Conservation (phyloP, 176 grass and related monocot species). For the Triticum turgidum region DNA sequence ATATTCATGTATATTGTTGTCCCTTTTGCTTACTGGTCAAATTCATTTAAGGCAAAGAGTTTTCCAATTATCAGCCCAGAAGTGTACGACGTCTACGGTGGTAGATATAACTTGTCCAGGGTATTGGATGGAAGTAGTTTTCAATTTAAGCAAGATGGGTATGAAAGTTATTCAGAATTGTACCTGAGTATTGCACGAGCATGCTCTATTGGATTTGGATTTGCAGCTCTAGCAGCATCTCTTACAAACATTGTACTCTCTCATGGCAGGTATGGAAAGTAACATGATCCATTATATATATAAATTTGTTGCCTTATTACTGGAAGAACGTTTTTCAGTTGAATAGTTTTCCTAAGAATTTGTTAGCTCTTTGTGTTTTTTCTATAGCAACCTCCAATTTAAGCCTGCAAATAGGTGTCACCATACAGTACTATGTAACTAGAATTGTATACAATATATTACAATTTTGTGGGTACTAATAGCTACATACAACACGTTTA, state of each 20-base stretch:
- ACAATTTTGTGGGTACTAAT: not conserved
- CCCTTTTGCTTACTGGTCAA: slow-evolving; percentile 16
- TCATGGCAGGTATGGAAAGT: slow-evolving; percentile 4
- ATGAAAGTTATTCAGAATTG: not conserved
- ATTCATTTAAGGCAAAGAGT: slow-evolving; percentile 9
- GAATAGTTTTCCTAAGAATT: not conserved
- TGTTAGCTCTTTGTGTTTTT: not conserved
- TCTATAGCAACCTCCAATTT: not conserved
- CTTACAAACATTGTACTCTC: not conserved
- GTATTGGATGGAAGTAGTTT: not conserved
- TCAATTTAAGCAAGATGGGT: not conserved
- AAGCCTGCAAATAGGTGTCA: not conserved
- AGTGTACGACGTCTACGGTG: slow-evolving; percentile 12
- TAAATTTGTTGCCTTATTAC: not conserved
- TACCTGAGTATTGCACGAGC: not conserved
- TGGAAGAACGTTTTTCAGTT: not conserved
- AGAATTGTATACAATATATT: not conserved
- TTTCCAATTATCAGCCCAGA: slow-evolving; percentile 8
- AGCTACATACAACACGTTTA: not conserved
- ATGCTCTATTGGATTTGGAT: slow-evolving; percentile 10
- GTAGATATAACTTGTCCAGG: slow-evolving; percentile 8
- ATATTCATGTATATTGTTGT: not conserved
- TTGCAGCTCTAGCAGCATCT: not conserved
- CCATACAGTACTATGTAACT: not conserved
- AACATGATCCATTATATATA: not conserved